A percentile compares a stretch with the other conserved stretches of the same genome.
phyloP scores from a whole-genome alignment of 1,284 basidiomycete genomes.

The Sporisorium reilianum region DNA sequence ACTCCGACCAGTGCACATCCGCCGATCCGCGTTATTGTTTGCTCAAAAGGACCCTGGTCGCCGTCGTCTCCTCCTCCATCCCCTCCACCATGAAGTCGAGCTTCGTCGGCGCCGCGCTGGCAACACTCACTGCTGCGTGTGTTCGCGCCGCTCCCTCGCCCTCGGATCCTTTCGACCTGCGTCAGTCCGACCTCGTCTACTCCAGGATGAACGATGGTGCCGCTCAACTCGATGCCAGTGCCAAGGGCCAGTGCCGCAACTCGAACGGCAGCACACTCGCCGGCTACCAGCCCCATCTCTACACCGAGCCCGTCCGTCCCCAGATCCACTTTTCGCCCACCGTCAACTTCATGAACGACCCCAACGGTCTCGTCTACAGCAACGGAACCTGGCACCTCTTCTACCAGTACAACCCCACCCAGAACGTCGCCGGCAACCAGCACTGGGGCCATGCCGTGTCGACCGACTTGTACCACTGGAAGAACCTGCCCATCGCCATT shows the following conservation, averaged over 20 bases:
- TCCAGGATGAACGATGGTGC: constrained; percentile 22
- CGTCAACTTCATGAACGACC: constrained; percentile 71
- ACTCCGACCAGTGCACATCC: constrained; percentile 17
- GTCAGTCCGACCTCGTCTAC: constrained; percentile 11
- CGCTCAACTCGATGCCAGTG: constrained; percentile 8
- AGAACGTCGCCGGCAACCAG: constrained; percentile 70
- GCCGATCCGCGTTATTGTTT: not conserved
- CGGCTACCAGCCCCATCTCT: constrained; percentile 30
- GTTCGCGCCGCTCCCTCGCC: constrained; percentile 37
- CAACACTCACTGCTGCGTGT: constrained; percentile 20
- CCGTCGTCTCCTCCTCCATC: not conserved
- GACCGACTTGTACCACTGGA: constrained; percentile 71
- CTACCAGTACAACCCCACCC: constrained; percentile 71
- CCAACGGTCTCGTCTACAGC: constrained; percentile 70
- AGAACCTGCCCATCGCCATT: constrained; percentile 70
- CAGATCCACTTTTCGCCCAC: constrained; percentile 64
- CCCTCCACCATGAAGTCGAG: constrained; percentile 29
- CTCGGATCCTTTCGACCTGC: constrained; percentile 28
- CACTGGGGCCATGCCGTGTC: constrained; percentile 72
- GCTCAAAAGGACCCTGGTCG: not conserved
- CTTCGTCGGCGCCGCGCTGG: constrained; percentile 21
- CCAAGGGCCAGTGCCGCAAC: constrained; percentile 28
- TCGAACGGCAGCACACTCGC: constrained; percentile 40
- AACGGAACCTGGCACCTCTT: constrained; percentile 71
- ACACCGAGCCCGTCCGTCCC: constrained; percentile 50